Percentiles rank a stretch among this genome's conserved stretches.
These are phyloP conservation scores for Phaeosphaeria sp. DNA, from an alignment of 2,329 filamentous ascomycete genomes.

Conservation along the genomic window DNA sequence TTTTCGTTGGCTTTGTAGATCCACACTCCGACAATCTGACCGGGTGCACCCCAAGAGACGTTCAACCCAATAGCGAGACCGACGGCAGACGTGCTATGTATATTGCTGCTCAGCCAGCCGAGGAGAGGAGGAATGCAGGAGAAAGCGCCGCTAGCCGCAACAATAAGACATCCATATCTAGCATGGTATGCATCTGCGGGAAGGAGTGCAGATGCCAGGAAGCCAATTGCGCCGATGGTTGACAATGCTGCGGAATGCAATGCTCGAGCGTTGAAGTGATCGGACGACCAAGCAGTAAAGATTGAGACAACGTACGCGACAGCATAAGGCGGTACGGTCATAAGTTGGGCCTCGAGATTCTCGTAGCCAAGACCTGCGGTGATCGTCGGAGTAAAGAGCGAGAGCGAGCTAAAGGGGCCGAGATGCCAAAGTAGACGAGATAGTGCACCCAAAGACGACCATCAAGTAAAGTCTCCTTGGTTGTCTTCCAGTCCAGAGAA, in stretches of 20 bases:
- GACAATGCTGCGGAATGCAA: conserved; percentile 57
- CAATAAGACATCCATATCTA: conserved; percentile 74
- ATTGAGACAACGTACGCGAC: conserved; percentile 63
- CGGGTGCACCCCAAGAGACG: conserved; percentile 70
- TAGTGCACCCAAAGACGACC: conserved; percentile 63
- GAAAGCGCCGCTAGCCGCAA: conserved; percentile 71
- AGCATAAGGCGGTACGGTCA: conserved; percentile 72
- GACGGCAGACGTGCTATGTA: conserved; percentile 68
- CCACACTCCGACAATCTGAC: conserved; percentile 77
- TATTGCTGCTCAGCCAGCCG: conserved; percentile 74
- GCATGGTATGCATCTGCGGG: conserved; percentile 64
- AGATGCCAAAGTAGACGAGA: conserved; percentile 40
- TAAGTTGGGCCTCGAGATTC: conserved; percentile 66
- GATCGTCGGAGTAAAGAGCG: conserved; percentile 69
- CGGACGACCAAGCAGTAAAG: conserved; percentile 23
- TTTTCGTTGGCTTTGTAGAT: conserved; percentile 73
- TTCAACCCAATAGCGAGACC: conserved; percentile 76
- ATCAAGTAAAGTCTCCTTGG: conserved; percentile 56
- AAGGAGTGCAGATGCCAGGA: conserved; percentile 69
- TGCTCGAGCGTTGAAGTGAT: conserved; percentile 48
- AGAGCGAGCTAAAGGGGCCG: conserved; percentile 50
- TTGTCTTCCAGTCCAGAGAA: conserved; percentile 55
- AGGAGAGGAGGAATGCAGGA: conserved; percentile 73
- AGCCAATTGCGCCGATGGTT: conserved; percentile 57
- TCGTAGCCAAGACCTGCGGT: conserved; percentile 64